Conservation (phyloP, 2,329 filamentous ascomycete genomes). For the Westerdykella ornata region DNA sequence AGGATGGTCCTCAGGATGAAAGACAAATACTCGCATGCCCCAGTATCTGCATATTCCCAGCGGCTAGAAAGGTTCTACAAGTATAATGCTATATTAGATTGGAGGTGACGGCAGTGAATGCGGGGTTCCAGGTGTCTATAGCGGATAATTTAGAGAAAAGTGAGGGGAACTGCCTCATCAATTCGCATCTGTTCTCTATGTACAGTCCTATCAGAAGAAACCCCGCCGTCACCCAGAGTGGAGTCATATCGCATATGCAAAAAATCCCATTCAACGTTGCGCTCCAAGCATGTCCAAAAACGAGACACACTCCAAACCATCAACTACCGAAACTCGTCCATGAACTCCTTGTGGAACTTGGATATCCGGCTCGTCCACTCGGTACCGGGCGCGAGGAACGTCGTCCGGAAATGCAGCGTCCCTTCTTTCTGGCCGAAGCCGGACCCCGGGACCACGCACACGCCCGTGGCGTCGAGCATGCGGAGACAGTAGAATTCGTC, state of each 20-base stretch:
- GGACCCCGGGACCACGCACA: slow-evolving; percentile 86
- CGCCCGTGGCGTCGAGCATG: slow-evolving; percentile 85
- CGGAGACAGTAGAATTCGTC: slow-evolving; percentile 94
- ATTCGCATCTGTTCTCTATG: too few relatives aligned
- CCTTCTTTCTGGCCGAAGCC: slow-evolving; percentile 93
- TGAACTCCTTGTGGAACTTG: slow-evolving; percentile 87
- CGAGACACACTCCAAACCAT: background rate
- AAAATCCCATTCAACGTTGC: background rate
- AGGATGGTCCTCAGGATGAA: too few relatives aligned
- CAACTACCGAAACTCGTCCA: slow-evolving; percentile 61
- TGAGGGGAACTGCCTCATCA: too few relatives aligned
- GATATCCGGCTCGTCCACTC: slow-evolving; percentile 85
- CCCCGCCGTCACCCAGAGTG: background rate
- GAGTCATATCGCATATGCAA: background rate
- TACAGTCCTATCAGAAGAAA: too few relatives aligned
- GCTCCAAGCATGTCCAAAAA: background rate
- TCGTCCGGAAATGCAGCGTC: slow-evolving; percentile 90
- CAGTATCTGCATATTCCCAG: too few relatives aligned
- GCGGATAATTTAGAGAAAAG: too few relatives aligned
- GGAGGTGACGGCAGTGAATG: too few relatives aligned
- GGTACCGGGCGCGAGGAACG: slow-evolving; percentile 91
- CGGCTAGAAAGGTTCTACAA: too few relatives aligned
- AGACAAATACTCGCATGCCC: too few relatives aligned
- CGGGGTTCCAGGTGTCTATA: too few relatives aligned
- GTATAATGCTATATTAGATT: too few relatives aligned